Conservation (phyloP, 2,329 filamentous ascomycete genomes). For the Ophiognomonia clavigignenti-juglandacearum region DNA sequence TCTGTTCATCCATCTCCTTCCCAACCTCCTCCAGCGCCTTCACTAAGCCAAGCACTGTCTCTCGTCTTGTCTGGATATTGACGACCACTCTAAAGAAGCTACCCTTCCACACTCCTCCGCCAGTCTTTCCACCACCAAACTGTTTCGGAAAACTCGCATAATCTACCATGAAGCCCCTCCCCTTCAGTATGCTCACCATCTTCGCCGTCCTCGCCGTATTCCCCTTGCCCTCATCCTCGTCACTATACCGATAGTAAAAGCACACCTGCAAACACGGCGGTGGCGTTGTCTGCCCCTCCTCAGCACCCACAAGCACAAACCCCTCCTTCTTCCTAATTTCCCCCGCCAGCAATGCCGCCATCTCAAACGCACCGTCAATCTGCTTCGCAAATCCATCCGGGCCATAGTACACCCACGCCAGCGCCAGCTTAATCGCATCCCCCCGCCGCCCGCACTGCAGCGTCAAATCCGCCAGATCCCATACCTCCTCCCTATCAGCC, state of each 20-base stretch:
- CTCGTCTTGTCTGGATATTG: constrained; percentile 48
- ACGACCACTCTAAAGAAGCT: constrained; percentile 58
- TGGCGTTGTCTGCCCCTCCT: too few species aligned
- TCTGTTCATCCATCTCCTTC: background rate
- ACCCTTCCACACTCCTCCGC: constrained; percentile 28
- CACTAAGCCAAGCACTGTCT: constrained; percentile 49
- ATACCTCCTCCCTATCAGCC: constrained; percentile 50
- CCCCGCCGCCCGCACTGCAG: constrained; percentile 87
- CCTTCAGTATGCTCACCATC: constrained; percentile 44
- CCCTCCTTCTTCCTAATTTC: constrained; percentile 50
- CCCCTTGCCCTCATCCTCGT: constrained; percentile 35
- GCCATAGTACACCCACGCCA: constrained; percentile 89
- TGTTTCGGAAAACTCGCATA: constrained; percentile 49
- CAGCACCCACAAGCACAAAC: constrained; percentile 64
- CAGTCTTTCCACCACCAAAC: background rate
- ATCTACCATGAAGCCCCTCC: constrained; percentile 55
- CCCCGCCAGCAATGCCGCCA: constrained; percentile 63
- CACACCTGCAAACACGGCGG: constrained; percentile 91
- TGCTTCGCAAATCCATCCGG: constrained; percentile 64
- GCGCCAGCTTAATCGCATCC: constrained; percentile 80
- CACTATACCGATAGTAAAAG: constrained; percentile 69
- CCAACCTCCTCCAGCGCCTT: constrained; percentile 44
- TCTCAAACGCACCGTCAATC: constrained; percentile 68
- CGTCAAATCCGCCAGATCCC: constrained; percentile 88
- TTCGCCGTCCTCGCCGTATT: constrained; percentile 46